Percentiles rank a stretch among this genome's conserved stretches.
phyloP scores from a whole-genome alignment of 176 grass and related monocot species.

The Melocanna baccifera region DNA sequence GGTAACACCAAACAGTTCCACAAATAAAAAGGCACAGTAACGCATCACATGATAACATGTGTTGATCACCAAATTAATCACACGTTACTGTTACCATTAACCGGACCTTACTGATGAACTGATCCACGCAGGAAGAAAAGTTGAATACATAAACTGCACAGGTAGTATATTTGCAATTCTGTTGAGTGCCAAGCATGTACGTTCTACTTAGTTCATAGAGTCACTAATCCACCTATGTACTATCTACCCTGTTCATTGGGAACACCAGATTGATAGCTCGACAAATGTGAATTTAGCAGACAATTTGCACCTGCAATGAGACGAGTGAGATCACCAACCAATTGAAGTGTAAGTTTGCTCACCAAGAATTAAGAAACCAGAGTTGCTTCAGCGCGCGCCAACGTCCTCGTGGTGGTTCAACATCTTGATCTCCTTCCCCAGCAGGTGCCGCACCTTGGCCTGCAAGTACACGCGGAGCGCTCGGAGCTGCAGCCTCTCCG shows the following conservation, averaged over 20 bases:
- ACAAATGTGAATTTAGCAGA: too few relatives aligned
- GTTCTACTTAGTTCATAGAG: background rate
- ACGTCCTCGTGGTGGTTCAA: background rate
- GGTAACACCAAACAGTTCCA: background rate
- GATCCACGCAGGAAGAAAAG: background rate
- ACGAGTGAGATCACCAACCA: background rate
- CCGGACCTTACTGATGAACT: background rate
- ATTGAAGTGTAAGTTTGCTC: background rate
- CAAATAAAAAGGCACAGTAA: background rate
- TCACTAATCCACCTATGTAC: background rate
- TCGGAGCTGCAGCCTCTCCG: background rate
- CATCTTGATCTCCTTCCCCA: background rate
- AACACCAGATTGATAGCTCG: background rate
- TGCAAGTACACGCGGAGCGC: constrained; percentile 6
- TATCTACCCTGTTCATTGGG: background rate
- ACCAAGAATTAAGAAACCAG: background rate
- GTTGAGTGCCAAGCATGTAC: background rate
- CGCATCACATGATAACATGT: background rate
- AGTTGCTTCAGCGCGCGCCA: background rate
- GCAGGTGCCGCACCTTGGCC: background rate
- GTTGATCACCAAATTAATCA: background rate
- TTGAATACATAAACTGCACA: background rate
- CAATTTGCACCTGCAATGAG: background rate
- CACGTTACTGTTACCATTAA: background rate
- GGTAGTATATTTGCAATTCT: background rate